Base-by-base conservation (phyloP, 1,284 basidiomycete species). In the Malassezia equina region DNA sequence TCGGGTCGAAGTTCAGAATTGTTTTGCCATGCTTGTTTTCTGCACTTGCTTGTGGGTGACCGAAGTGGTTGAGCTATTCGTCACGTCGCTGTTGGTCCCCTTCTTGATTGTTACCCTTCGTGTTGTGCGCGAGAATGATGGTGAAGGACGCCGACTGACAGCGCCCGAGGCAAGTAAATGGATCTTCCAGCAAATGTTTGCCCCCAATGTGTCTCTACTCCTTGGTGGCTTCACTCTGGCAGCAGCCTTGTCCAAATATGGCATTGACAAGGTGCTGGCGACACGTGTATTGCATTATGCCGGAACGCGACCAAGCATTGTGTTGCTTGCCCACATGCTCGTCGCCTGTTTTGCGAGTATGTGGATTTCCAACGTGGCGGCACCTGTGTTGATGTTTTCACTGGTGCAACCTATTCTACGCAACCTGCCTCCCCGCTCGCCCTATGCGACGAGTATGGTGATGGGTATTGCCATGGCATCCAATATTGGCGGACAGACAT, bases 321-420 rank as follows among this genome's bases (percentile, higher is more conserved):
- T 99, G 2, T 78, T 98, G 15, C 81, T 98, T 33, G 86, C 90
- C 0, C 89, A 96, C 76, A 98, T 98, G 94, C 83, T 80, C 34
- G 91, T 98, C 4, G 87, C 91, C 1, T 95, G 91, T 71, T 98
- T 98, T 73, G 90, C 93, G 1, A 90, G 87, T 75, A 99, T 96
- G 94, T 98, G 91, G 94, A 96, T 98, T 68, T 86, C 86, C 74
- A 96, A 99, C 71, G 93, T 98, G 13, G 93, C 93, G 0, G 93
- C 93, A 7, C 94, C 94, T 12, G 95, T 93, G 1, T 79, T 98
- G 12, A 95, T 91, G 78, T 98, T 95, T 75, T 90, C 90, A n/a
- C 80, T 98, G 55, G 91, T 96, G 74, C 73, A 95, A 86, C 94
- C 93, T 13, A 95, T 96, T 66, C 81, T 95, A 27, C 82, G 91